Conservation (phyloP, 495 filamentous ascomycete species). For the Penicillium bialowiezense region DNA sequence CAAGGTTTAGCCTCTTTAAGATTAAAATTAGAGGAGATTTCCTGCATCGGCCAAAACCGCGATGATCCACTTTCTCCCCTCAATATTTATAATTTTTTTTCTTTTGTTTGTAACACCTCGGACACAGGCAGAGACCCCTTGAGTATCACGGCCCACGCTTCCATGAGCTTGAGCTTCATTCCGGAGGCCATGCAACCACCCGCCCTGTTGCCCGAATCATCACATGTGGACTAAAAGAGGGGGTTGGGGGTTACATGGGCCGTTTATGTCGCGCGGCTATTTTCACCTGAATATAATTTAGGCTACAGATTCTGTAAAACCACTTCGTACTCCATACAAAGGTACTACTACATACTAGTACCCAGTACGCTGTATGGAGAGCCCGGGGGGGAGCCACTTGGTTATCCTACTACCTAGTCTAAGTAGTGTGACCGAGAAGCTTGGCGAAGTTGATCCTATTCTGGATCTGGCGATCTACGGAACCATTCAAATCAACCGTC, state of each 20-base stretch:
- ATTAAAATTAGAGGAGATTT: too few relatives aligned
- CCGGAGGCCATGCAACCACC: constrained; percentile 9
- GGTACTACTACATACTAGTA: too few relatives aligned
- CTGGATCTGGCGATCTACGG: background rate
- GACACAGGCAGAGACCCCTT: constrained; percentile 6
- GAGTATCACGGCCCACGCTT: background rate
- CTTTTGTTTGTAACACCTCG: constrained; percentile 14
- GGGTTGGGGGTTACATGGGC: background rate
- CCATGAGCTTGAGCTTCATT: constrained; percentile 14
- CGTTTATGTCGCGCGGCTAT: constrained; percentile 6
- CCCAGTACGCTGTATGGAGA: too few relatives aligned
- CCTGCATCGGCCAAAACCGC: background rate
- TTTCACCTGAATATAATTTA: background rate
- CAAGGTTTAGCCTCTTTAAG: too few relatives aligned
- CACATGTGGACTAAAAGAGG: constrained; percentile 7
- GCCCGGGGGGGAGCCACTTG: too few relatives aligned
- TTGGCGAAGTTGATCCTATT: constrained; percentile 3
- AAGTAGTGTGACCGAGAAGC: background rate
- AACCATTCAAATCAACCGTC: background rate
- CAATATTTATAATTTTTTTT: too few relatives aligned
- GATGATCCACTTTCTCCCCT: constrained; percentile 4
- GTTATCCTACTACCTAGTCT: too few relatives aligned
- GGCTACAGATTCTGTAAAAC: too few relatives aligned
- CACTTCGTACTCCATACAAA: too few relatives aligned
- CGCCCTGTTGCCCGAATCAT: constrained; percentile 16